Evolutionary conservation across 805 yeast species (phyloP), one percentile per base, ranked within the genome.

Genomic region (Starmera amethionina): DNA sequence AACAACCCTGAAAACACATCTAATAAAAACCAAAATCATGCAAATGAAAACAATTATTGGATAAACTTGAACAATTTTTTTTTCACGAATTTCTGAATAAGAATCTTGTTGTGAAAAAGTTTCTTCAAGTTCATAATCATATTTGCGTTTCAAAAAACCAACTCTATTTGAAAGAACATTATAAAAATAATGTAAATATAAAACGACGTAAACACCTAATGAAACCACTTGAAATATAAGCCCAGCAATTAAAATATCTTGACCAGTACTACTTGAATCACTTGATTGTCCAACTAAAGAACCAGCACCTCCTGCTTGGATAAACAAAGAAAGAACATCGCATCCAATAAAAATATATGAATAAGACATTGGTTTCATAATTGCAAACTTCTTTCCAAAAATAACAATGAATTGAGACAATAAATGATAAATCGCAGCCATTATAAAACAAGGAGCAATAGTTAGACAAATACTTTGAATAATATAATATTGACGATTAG

Each of bases 221-320:
- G 85, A 70, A 5, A 72, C 59, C 7, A 85, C 89, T 61, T 88
- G 96, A 51, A 82, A 68, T 0, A 79, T 81, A 37, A 88, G 67
- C 8, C 96, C 96, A 3, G 73, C 89, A 36, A 85, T 72, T 80
- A 87, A 82, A 37, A 82, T 57, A 53, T 77, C 66, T 2, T 82
- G 67, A 14, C 90, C 90, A 2, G 41, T 43, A 3, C 34, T 48
- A 2, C 72, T 52, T 33, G 54, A 50, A 11, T 61, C 54, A 34
- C 52, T 52, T 3, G 39, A 55, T 0, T 75, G 67, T 2, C 57
- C 46, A 32, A 82, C 78, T 2, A 87, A 84, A 35, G 73, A 59
- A 40, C 81, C 93, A 51, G 94, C 95, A 36, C 95, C 95, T 10
- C 63, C 69, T 3, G 79, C 89, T 60, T 85, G 95, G 16, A 85